Percentiles rank a stretch among this genome's conserved stretches.
Evolutionary conservation across 164 flowering plant genomes (phyloP).

Genomic region (Vitis vinifera): DNA sequence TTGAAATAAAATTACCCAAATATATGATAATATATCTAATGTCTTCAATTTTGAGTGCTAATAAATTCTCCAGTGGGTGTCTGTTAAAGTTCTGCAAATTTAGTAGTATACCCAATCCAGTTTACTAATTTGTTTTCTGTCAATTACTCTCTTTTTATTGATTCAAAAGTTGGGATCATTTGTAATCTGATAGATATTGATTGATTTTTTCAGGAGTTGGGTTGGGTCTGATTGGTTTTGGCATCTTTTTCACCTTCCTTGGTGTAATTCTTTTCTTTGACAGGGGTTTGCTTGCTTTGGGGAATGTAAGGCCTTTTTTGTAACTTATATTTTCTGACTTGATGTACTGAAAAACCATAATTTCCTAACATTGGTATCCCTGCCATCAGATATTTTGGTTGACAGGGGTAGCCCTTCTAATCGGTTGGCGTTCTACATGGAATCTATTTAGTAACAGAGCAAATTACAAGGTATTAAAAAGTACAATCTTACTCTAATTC

Average conservation of each 20-base stretch:
- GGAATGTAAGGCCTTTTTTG: slow-evolving; percentile 57
- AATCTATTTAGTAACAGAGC: slow-evolving; percentile 51
- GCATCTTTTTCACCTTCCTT: slow-evolving; percentile 69
- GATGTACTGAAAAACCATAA: not conserved
- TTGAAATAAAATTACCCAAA: no score
- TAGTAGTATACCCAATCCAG: not conserved
- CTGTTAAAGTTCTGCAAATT: not conserved
- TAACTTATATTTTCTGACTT: not conserved
- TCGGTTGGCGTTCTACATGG: slow-evolving; percentile 72
- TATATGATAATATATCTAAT: no score
- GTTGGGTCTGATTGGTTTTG: slow-evolving; percentile 76
- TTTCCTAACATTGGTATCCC: slow-evolving; percentile 8
- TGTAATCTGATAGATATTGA: not conserved
- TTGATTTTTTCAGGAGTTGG: slow-evolving; percentile 62
- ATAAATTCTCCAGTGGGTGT: not conserved
- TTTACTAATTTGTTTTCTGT: not conserved
- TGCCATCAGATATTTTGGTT: slow-evolving; percentile 55
- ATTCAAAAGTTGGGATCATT: not conserved
- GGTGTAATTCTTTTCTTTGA: slow-evolving; percentile 82
- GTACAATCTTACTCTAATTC: not conserved
- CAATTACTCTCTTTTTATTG: not conserved
- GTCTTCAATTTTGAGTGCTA: no score
- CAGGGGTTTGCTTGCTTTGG: slow-evolving; percentile 82
- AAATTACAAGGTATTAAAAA: slow-evolving; percentile 60
- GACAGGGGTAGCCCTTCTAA: slow-evolving; percentile 61